A percentile compares a stretch with the other conserved stretches of the same genome.
phyloP scores from a whole-genome alignment of 2,329 filamentous ascomycete genomes.

The Dactylellina parvicollis region DNA sequence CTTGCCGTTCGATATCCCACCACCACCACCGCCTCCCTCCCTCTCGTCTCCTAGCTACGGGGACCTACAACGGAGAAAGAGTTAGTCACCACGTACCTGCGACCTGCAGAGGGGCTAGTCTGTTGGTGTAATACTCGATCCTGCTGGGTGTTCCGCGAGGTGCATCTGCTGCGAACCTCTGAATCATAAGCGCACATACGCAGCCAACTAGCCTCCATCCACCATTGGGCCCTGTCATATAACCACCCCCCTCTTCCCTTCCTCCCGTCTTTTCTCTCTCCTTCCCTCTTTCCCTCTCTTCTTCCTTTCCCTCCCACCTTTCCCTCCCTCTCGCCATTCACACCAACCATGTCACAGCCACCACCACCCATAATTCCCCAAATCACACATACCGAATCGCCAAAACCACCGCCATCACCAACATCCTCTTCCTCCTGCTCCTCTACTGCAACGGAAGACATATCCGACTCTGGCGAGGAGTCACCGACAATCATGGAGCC shows the following conservation, averaged over 20 bases:
- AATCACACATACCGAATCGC: constrained; percentile 34
- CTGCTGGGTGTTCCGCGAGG: constrained; percentile 35
- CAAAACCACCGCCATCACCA: constrained; percentile 24
- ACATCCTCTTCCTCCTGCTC: constrained; percentile 30
- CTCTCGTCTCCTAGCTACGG: constrained; percentile 24
- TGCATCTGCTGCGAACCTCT: constrained; percentile 28
- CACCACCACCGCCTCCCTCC: neutral
- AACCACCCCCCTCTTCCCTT: constrained; percentile 24
- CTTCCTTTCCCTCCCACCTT: neutral
- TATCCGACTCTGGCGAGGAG: constrained; percentile 52
- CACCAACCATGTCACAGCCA: constrained; percentile 49
- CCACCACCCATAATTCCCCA: constrained; percentile 47
- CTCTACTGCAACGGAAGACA: constrained; percentile 48
- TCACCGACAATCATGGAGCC: constrained; percentile 45
- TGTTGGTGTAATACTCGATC: constrained; percentile 15
- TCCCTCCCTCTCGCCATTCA: neutral
- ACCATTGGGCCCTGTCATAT: constrained; percentile 26
- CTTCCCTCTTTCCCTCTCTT: constrained; percentile 2
- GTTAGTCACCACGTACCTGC: neutral
- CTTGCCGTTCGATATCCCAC: constrained; percentile 31
- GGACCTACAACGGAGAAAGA: neutral
- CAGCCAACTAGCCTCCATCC: constrained; percentile 3
- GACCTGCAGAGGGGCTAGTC: neutral
- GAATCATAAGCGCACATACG: constrained; percentile 50
- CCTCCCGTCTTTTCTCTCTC: constrained; percentile 2